phyloP scores from a whole-genome alignment of 768 basidiomycete species.

The Kwoniella europaea region DNA sequence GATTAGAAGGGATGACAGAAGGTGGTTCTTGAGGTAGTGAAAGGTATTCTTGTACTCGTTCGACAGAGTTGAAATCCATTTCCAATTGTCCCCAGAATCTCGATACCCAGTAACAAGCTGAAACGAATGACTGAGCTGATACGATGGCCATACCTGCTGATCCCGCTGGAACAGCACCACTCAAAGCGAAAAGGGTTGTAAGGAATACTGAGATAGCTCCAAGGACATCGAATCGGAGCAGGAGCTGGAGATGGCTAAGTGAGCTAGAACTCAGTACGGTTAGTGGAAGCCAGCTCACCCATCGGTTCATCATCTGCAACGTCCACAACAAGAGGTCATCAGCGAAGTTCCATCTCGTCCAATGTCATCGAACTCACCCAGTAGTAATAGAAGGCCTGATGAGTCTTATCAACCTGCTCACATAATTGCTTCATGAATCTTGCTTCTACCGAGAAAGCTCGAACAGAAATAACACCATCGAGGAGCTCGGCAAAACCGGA shows the following conservation, averaged over 20 bases:
- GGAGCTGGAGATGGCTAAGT: conserved; percentile 61
- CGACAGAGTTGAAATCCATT: conserved; percentile 69
- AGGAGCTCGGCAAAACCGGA: conserved; percentile 63
- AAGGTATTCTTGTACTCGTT: conserved; percentile 89
- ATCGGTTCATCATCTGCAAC: conserved; percentile 50
- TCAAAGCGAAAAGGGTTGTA: conserved; percentile 77
- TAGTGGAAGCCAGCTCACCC: conserved; percentile 36
- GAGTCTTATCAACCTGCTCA: conserved; percentile 61
- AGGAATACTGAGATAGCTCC: conserved; percentile 74
- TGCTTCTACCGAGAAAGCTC: conserved; percentile 83
- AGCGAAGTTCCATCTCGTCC: background rate
- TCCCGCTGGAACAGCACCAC: conserved; percentile 61
- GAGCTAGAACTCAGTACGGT: too few relatives aligned
- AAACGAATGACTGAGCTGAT: conserved; percentile 70
- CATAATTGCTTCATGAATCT: conserved; percentile 78
- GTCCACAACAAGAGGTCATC: background rate
- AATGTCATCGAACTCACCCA: conserved; percentile 58
- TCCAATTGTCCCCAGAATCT: conserved; percentile 57
- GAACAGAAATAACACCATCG: conserved; percentile 88
- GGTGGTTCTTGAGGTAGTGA: conserved; percentile 87
- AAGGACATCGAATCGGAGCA: conserved; percentile 79
- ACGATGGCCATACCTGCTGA: conserved; percentile 69
- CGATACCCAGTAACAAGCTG: conserved; percentile 57
- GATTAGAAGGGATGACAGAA: conserved; percentile 70
- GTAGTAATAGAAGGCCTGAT: conserved; percentile 75